Percentiles rank a stretch among this genome's conserved stretches.
Conservation (phyloP, 2,329 filamentous ascomycete species). For the Aspergillus ibericus region DNA sequence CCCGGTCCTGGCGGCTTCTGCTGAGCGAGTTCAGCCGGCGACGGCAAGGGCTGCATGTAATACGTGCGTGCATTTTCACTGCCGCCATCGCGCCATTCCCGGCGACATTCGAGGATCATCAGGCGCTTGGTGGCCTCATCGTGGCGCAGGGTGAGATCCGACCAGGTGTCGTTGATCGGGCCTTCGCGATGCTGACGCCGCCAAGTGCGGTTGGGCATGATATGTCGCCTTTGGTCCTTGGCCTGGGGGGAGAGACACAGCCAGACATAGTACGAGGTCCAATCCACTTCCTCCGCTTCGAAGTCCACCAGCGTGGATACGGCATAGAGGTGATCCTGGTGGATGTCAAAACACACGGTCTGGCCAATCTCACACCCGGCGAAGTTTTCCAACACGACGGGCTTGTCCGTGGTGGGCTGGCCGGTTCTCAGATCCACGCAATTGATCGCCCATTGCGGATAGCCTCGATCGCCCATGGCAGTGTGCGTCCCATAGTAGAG, state of each 20-base stretch:
- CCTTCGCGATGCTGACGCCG: constrained; percentile 68
- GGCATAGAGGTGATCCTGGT: constrained; percentile 66
- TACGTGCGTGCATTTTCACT: constrained; percentile 65
- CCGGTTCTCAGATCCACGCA: constrained; percentile 50
- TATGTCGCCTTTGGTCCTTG: constrained; percentile 35
- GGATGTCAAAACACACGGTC: constrained; percentile 70
- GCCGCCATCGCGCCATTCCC: constrained; percentile 62
- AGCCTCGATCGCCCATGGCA: constrained; percentile 53
- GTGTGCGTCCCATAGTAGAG: constrained; percentile 68
- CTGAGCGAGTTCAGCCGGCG: constrained; percentile 26
- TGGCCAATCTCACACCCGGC: constrained; percentile 65
- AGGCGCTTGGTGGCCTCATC: constrained; percentile 61
- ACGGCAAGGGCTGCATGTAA: constrained; percentile 54
- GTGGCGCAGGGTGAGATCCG: constrained; percentile 60
- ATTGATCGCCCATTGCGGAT: constrained; percentile 63
- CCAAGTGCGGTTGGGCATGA: constrained; percentile 59
- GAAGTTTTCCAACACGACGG: constrained; percentile 57
- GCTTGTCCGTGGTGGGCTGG: constrained; percentile 45
- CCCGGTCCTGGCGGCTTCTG: constrained; percentile 12
- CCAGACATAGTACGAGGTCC: constrained; percentile 69
- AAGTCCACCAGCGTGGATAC: constrained; percentile 66
- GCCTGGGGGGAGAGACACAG: constrained; percentile 59
- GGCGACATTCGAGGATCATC: constrained; percentile 66
- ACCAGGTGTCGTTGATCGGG: constrained; percentile 73
- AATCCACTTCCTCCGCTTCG: constrained; percentile 64